phyloP scores from a whole-genome alignment of 1,284 basidiomycete genomes.

The Lentinula novae-zelandiae region DNA sequence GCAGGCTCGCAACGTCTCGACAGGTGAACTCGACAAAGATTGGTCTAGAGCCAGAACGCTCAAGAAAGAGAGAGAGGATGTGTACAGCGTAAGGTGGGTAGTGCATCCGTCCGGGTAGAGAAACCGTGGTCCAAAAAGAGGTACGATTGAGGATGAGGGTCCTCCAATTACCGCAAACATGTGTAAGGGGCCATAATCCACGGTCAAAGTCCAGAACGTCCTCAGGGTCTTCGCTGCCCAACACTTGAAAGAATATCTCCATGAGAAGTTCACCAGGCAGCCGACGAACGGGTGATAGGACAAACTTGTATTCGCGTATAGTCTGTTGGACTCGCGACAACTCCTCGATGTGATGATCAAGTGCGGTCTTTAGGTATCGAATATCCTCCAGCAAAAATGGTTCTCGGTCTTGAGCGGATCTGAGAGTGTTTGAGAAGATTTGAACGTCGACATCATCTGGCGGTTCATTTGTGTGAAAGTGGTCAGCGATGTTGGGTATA shows the following conservation, averaged over 20 bases:
- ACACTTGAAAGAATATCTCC: neutral
- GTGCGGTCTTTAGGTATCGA: neutral
- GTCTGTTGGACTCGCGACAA: neutral
- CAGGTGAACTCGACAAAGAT: neutral
- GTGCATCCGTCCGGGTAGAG: neutral
- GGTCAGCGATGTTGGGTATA: neutral
- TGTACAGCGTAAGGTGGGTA: neutral
- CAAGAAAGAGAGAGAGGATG: neutral
- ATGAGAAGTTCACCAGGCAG: neutral
- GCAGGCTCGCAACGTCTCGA: neutral
- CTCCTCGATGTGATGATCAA: neutral
- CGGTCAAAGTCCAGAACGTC: slow-evolving; percentile 1
- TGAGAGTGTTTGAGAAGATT: neutral
- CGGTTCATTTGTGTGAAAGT: neutral
- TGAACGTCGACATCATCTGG: neutral
- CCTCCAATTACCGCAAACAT: neutral
- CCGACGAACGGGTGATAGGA: neutral
- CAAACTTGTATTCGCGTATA: neutral
- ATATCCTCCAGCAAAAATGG: neutral
- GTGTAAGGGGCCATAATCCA: slow-evolving; percentile 1
- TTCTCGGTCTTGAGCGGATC: neutral
- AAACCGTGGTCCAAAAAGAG: neutral
- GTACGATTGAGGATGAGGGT: neutral
- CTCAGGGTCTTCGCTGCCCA: neutral
- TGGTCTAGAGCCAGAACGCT: neutral